Base-by-base conservation (phyloP, 139 green algal genomes). In the Chlamydomonas sphaeroides region DNA sequence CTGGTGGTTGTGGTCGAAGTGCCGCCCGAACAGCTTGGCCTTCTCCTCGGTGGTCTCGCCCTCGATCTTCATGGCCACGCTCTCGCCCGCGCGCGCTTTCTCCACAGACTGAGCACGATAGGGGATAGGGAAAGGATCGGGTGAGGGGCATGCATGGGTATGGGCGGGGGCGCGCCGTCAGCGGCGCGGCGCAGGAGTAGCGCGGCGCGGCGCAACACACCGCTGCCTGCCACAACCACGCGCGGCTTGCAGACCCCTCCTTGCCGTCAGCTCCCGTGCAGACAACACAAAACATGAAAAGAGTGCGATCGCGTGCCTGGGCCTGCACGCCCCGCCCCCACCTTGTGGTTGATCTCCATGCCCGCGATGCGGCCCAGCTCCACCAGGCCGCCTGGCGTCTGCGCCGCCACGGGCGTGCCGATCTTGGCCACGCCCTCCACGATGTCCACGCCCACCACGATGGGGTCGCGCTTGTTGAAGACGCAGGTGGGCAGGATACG, bases 401-500 rank as follows among this genome's bases (percentile, higher is more conserved):
- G 28, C 98, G 92, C 38, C 95, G 91, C 18, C 98, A 93, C 3
- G 5, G 89, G 89, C 1, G 89, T 90, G 51, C 89, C 88, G 28
- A 91, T 81, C 83, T 86, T 72, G 8, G 86, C 87, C 5, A 92
- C 82, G 38, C 90, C 92, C 83, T 95, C 90, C 39, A 88, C 59
- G 25, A 96, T 68, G 56, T 99, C 97, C 38, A 98, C 94, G 14
- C 97, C 97, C 56, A 89, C 71, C 72, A 99, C 92, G 84, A 99
- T 99, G 80, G 97, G 97, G 87, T 99, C 97, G 84, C 97, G 98
- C 76, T 96, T 95, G 89, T 98, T 99, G 93, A 99, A 99, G 56
- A 99, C 92, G 88, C 94, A 98, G 15, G 92, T 95, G 57, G 96
- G 95, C 59, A 99, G 78, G 89, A 99, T 99, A 72, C 91, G 73